A percentile compares a stretch with the other conserved stretches of the same genome.
Evolutionary conservation across 257 asterid species (phyloP).

Genomic region (Jacaranda mimosifolia): DNA sequence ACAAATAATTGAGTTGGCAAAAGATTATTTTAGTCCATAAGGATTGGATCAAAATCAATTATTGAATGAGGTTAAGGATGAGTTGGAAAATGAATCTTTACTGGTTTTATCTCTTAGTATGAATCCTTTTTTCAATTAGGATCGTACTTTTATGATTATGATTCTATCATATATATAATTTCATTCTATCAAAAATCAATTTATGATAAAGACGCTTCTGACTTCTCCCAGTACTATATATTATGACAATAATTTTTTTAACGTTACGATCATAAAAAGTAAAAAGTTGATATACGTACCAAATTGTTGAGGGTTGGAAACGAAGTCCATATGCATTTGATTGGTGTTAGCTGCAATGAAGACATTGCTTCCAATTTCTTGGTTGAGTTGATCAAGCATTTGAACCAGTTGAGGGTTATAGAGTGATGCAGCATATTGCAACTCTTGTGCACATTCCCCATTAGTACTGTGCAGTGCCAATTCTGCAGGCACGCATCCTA

Average conservation of each 20-base stretch:
- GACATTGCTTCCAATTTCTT: conserved; percentile 51
- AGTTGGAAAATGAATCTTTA: no score
- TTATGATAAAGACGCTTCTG: no score
- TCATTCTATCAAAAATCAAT: no score
- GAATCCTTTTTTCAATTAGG: no score
- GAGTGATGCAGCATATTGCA: conserved; percentile 63
- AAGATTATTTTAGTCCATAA: neutral
- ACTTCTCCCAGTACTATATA: no score
- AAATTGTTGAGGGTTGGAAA: conserved; percentile 61
- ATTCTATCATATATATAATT: no score
- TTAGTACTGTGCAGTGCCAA: conserved; percentile 58
- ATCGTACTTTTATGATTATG: no score
- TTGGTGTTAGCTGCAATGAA: conserved; percentile 73
- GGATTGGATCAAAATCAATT: neutral
- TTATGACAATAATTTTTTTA: no score
- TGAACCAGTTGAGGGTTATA: conserved; percentile 70
- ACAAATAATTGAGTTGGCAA: neutral
- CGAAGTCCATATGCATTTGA: conserved; percentile 66
- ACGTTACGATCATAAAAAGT: no score
- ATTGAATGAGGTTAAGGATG: no score
- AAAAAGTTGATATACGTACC: conserved; percentile 48
- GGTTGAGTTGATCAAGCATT: conserved; percentile 63
- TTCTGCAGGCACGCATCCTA: conserved; percentile 93
- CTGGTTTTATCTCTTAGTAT: no score
- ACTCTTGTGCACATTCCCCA: conserved; percentile 71